These are phyloP conservation scores for Fistulinella cinereoalba DNA, from an alignment of 1,284 basidiomycete species.

Conservation along the genomic window DNA sequence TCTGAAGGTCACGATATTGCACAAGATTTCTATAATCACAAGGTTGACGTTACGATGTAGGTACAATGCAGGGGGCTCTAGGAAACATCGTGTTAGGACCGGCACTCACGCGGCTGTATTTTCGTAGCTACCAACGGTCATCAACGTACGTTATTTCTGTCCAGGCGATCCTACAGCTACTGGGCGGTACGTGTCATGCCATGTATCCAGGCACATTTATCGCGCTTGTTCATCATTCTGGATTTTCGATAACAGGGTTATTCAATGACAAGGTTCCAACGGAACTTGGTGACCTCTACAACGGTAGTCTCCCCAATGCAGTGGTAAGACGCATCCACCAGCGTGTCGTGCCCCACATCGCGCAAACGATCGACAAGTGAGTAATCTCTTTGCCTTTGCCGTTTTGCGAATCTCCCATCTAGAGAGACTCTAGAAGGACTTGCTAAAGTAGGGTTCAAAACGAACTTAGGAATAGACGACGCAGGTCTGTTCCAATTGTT, in stretches of 20 bases:
- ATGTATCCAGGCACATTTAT: not conserved
- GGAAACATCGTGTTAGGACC: not conserved
- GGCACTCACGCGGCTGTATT: no score
- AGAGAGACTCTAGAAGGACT: slow-evolving; percentile 41
- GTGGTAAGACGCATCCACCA: slow-evolving; percentile 17
- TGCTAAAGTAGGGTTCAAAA: slow-evolving; percentile 43
- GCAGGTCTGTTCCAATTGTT: slow-evolving; percentile 38
- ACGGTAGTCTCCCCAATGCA: slow-evolving; percentile 16
- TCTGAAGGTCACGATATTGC: slow-evolving; percentile 25
- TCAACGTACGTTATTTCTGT: slow-evolving; percentile 28
- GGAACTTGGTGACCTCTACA: slow-evolving; percentile 25
- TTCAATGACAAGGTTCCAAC: slow-evolving; percentile 28
- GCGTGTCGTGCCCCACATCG: slow-evolving; percentile 13
- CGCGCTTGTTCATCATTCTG: not conserved
- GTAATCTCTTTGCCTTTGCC: slow-evolving; percentile 2
- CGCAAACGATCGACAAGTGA: slow-evolving; percentile 31
- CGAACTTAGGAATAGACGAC: slow-evolving; percentile 38
- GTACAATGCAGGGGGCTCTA: no score
- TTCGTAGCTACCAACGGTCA: slow-evolving; percentile 29
- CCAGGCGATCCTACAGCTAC: slow-evolving; percentile 8
- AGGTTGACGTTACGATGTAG: slow-evolving; percentile 30
- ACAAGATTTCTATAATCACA: slow-evolving; percentile 26
- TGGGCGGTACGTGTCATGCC: slow-evolving; percentile 18
- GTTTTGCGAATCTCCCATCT: not conserved
- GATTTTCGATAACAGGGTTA: slow-evolving; percentile 5